A percentile compares a stretch with the other conserved stretches of the same genome.
These are phyloP conservation scores for Septoria linicola DNA, from an alignment of 2,329 filamentous ascomycete genomes.

Conservation along the genomic window DNA sequence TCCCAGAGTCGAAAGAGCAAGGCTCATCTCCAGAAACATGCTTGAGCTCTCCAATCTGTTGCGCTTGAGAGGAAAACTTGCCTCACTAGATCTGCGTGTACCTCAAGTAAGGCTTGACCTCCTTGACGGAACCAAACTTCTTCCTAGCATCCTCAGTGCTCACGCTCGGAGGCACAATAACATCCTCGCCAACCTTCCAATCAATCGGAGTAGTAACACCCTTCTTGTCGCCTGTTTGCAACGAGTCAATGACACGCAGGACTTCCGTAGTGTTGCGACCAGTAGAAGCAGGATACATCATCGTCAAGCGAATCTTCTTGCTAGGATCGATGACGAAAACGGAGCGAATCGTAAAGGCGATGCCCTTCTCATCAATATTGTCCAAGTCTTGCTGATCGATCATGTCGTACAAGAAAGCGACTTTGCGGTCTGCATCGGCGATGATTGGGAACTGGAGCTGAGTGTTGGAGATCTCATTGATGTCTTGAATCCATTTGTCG, in stretches of 20 bases:
- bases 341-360: conserved; percentile 90
- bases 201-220: conserved; percentile 70
- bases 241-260: conserved; percentile 57
- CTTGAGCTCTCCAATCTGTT: too few species aligned
- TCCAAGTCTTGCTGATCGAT: conserved; percentile 39
- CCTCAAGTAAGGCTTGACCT: conserved; percentile 68
- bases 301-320: conserved; percentile 90
- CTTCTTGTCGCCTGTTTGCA: conserved; percentile 76
- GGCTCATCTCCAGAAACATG: too few species aligned
- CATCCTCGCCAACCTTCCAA: conserved; percentile 85
- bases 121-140: conserved; percentile 73
- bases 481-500: conserved; percentile 84
- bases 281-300: conserved; percentile 88
- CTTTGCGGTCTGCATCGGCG: conserved; percentile 50
- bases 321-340: conserved; percentile 93
- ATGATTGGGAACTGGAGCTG: conserved; percentile 52
- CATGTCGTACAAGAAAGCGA: conserved; percentile 53
- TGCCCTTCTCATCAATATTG: conserved; percentile 45
- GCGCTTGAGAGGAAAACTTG: too few species aligned
- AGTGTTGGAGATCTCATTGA: conserved; percentile 49
- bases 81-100: conserved; percentile 55
- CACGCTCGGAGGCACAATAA: conserved; percentile 83
- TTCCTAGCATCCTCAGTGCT: conserved; percentile 81
- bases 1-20: too few species aligned
- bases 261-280: conserved; percentile 63